Conservation (phyloP, 805 yeast genomes). For the Kuraishia capsulata region DNA sequence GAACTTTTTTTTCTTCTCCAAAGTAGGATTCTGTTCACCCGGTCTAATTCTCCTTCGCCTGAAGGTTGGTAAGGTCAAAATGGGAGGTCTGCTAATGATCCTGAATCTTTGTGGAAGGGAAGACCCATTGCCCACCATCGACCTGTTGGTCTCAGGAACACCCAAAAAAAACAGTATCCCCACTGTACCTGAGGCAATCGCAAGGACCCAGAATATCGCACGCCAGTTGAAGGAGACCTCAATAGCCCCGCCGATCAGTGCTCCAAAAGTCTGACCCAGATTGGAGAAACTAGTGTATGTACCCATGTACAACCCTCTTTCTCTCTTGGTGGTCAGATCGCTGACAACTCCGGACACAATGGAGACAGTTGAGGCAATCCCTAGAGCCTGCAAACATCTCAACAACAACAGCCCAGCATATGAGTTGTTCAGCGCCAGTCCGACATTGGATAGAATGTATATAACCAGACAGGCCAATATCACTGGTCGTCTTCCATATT, state of each 20-base stretch:
- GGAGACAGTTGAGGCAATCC: conserved; percentile 69
- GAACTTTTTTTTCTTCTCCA: conserved; percentile 8
- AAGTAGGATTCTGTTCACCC: background rate
- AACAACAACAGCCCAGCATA: conserved; percentile 58
- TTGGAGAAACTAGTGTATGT: conserved; percentile 54
- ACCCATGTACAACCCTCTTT: conserved; percentile 68
- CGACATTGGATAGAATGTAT: conserved; percentile 55
- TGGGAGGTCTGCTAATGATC: background rate
- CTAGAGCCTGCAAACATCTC: conserved; percentile 70
- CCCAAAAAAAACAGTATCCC: conserved; percentile 21
- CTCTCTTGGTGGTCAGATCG: conserved; percentile 55
- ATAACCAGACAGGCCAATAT: conserved; percentile 43
- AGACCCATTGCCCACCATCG: conserved; percentile 70
- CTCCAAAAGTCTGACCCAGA: conserved; percentile 72
- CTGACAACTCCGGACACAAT: conserved; percentile 64
- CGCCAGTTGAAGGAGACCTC: conserved; percentile 61
- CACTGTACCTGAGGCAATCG: conserved; percentile 50
- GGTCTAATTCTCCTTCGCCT: background rate
- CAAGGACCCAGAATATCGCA: conserved; percentile 68
- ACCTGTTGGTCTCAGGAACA: conserved; percentile 71
- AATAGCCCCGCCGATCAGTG: conserved; percentile 51
- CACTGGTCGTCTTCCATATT: conserved; percentile 64
- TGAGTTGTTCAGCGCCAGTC: conserved; percentile 47
- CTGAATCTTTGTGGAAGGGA: conserved; percentile 33
- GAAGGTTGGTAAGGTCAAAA: background rate